Base-by-base conservation (phyloP, 139 green algal genomes). In the Dunaliella primolecta region DNA sequence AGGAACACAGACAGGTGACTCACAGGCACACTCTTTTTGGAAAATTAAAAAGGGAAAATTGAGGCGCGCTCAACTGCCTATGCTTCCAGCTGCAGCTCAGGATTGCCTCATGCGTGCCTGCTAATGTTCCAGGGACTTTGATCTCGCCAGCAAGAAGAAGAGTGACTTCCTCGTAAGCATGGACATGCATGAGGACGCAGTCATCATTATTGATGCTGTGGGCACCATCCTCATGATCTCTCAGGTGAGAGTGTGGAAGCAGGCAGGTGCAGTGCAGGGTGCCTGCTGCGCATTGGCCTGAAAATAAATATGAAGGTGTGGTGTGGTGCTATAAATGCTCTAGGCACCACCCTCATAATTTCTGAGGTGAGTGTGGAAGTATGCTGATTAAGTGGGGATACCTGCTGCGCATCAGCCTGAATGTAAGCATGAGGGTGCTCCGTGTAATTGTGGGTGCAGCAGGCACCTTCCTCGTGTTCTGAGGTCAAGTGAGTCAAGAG, bases 101-200 rank as follows among this genome's bases (percentile, higher is more conserved):
- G 7, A 25, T 64, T 64, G 46, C 46, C 46, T 64, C 15, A 15
- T 64, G 7, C 7, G 7, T 64, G 46, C 46, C 7, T 25, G 46
- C 7, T 15, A 25, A 25, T 64, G 46, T 64, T 64, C 46, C 80
- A 84, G 71, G 80, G 80, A 84, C 80, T 84, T 84, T 84, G 80
- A 84, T 37, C 72, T 84, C 23, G 36, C 80, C 33, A 30, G 80
- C 37, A 38, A 84, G 80, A 46, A 46, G 33, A 84, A 84, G 80
- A 38, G 29, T 46, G 80, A 87, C 29, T 88, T 88, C 85, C 83
- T 89, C 72, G 83, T 75, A 7, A 81, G 72, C 36, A 87, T 89
- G 86, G 83, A 87, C 36, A 34, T 87, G 21, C 34, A 87, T 1
- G 80, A 89, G 0, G 86, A 89, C 38, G 87, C 84, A 0, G 78